A percentile compares a stretch with the other conserved stretches of the same genome.
phyloP scores from a whole-genome alignment of 257 asterid genomes.

The Cinchona pubescens region DNA sequence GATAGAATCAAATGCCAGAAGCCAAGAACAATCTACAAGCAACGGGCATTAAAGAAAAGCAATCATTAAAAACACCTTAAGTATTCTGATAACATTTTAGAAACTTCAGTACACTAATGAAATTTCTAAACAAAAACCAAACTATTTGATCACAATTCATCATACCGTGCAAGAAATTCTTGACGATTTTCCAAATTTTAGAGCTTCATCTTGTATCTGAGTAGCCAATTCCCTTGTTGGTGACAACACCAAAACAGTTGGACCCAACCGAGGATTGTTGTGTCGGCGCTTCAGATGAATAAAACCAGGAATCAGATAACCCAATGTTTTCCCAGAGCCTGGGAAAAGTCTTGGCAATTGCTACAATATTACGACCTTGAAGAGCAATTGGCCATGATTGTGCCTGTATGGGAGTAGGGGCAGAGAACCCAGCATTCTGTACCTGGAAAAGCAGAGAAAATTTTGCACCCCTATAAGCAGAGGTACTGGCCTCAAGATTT shows the following conservation, averaged over 20 bases:
- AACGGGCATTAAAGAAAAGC: background rate
- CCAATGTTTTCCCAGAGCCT: conserved; percentile 96
- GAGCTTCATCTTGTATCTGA: conserved; percentile 96
- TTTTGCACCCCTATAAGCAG: conserved; percentile 44
- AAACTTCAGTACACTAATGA: background rate
- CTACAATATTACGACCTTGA: conserved; percentile 90
- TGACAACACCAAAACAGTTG: conserved; percentile 88
- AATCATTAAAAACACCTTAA: background rate
- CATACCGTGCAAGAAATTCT: conserved; percentile 87
- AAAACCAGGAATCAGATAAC: conserved; percentile 92
- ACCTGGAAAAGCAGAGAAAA: conserved; percentile 63
- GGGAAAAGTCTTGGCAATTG: conserved; percentile 99
- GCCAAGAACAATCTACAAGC: background rate
- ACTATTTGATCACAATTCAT: background rate
- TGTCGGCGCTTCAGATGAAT: conserved; percentile 63
- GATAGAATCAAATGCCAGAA: background rate
- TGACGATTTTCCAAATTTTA: conserved; percentile 83
- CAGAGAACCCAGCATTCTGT: conserved; percentile 83
- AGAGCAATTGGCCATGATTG: conserved; percentile 99
- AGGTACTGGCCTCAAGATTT: conserved; percentile 34
- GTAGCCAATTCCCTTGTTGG: conserved; percentile 98
- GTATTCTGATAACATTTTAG: background rate
- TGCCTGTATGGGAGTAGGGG: conserved; percentile 98
- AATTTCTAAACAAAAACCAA: background rate
- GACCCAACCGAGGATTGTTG: conserved; percentile 75